Conservation (phyloP, 805 yeast species). For the Candida ipomoeae region DNA sequence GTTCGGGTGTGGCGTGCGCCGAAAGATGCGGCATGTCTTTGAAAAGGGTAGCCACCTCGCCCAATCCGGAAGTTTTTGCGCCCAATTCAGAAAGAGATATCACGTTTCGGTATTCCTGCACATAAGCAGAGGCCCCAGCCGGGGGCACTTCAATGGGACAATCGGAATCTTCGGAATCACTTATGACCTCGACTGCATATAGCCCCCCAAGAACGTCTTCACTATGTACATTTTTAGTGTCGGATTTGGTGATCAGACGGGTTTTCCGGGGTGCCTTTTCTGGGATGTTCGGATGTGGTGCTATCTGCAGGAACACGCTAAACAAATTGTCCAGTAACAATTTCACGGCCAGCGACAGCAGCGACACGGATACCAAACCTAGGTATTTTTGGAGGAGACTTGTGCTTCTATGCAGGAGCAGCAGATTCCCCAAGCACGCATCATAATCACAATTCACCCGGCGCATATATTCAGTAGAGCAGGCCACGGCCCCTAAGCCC, state of each 20-base stretch:
- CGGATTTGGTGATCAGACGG: background rate
- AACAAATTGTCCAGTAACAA: background rate
- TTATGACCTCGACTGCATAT: slow-evolving; percentile 17
- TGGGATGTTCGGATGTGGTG: background rate
- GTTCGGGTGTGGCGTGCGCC: slow-evolving; percentile 13
- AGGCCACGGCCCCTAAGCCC: slow-evolving; percentile 20
- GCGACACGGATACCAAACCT: background rate
- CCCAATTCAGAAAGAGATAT: slow-evolving; percentile 13
- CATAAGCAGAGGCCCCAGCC: background rate
- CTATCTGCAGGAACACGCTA: background rate
- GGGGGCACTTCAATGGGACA: slow-evolving; percentile 4
- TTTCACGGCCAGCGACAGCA: background rate
- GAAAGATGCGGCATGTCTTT: slow-evolving; percentile 18
- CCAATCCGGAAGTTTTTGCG: slow-evolving; percentile 15
- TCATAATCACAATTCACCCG: slow-evolving; percentile 21
- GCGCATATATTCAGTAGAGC: slow-evolving; percentile 20
- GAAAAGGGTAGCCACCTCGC: slow-evolving; percentile 18
- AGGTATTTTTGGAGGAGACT: slow-evolving; percentile 14
- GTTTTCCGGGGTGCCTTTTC: background rate
- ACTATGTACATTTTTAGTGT: background rate
- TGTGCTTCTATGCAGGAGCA: slow-evolving; percentile 21
- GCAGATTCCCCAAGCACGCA: slow-evolving; percentile 15
- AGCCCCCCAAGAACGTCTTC: background rate
- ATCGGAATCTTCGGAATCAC: slow-evolving; percentile 23
- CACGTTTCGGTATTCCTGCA: slow-evolving; percentile 1